These are phyloP conservation scores for Populus hybrid DNA, from an alignment of 441 rosid species.

Conservation along the genomic window DNA sequence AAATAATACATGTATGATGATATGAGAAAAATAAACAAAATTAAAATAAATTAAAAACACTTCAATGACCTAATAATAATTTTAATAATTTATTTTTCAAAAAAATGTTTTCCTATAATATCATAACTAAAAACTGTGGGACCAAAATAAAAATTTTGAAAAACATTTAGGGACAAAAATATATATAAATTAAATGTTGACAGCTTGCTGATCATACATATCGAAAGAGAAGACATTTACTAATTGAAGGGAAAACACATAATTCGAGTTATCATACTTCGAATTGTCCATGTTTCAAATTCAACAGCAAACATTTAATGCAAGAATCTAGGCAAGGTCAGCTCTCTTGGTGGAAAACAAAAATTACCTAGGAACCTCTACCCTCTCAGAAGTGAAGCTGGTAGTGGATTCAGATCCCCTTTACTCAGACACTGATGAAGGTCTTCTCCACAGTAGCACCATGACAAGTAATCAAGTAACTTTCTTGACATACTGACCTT, in stretches of 20 bases:
- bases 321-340: neutral
- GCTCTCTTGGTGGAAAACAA: neutral
- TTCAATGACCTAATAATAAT: too few species aligned
- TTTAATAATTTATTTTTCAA: too few species aligned
- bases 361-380: neutral
- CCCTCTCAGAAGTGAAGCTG: neutral
- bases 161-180: too few species aligned
- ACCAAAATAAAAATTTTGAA: too few species aligned
- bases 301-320: neutral
- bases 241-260: neutral
- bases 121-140: too few species aligned
- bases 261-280: too few species aligned
- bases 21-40: too few species aligned
- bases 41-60: too few species aligned
- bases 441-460: neutral
- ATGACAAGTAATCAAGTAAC: neutral
- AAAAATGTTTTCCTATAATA: too few species aligned
- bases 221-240: neutral
- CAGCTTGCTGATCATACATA: neutral
- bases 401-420: neutral
- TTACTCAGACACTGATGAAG: neutral
- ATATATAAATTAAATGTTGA: too few species aligned
- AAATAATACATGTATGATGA: too few species aligned
- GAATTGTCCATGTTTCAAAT: neutral
- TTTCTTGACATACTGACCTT: neutral